Evolutionary conservation across 2,329 filamentous ascomycete species (phyloP), one percentile per base, ranked within the genome.

Genomic region (Neurospora crassa): DNA sequence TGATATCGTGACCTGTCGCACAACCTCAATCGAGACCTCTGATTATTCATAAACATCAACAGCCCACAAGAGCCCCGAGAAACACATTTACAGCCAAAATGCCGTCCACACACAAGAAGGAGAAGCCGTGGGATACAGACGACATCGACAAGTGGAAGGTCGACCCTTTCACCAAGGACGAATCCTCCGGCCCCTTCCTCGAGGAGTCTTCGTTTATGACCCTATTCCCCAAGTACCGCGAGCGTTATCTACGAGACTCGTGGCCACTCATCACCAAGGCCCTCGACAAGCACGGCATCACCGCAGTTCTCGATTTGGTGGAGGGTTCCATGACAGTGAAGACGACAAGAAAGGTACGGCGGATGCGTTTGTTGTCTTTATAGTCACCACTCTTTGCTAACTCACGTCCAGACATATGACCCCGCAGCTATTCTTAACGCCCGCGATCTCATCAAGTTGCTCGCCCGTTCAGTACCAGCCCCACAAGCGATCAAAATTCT

Each of bases 131-230:
- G 94, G 94, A 97, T 78, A 97, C 94, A 71, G 94, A 97, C 74
- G 96, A 97, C 78, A 93, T 98, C 75, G 95, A 98, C 83, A 97
- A 97, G 81, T 98, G 94, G 94, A 95, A 94, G 89, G 84, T 94
- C 77, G 94, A 97, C 47, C 83, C 89, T 40, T 98, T 98, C 83
- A 95, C 89, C 83, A 98, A 98, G 82, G 82, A 84, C 41, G 93
- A 77, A 37, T 73, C 73, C 18, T 73, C 88, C 70, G 96, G 96
- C 75, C 91, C 92, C 24, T 97, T 99, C 80, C 87, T 90, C 70
- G 95, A 99, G 81, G 96, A 98, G 83, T 97, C 93, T 1, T 94
- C 92, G 5, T 99, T 99, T 80, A 86, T 86, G 75, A 91, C 89
- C 0, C 84, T 98, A 7, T 98, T 98, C 79, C 96, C 96, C 74